Base-by-base conservation (phyloP, 306 rosid genomes). In the Corylus heterophylla region DNA sequence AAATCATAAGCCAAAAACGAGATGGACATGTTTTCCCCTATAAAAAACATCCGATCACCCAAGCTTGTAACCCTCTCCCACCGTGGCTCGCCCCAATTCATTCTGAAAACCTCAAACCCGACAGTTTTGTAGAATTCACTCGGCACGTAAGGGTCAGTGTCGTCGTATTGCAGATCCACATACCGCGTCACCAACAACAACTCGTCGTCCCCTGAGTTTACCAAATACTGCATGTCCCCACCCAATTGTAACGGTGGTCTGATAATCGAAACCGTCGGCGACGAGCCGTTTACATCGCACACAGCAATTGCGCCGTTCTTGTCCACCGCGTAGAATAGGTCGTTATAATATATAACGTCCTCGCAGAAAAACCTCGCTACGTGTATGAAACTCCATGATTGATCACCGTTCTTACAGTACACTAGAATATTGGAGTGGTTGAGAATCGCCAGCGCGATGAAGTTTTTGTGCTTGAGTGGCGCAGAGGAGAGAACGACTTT, bases 21-120 rank as follows among this genome's bases (percentile, higher is more conserved):
- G 31, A 91, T 37, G 3, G 96, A 88, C 12, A 92, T 88, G 73
- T 89, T 93, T 20, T 79, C 87, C 12, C 98, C 93, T 0, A 93
- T 6, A 61, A 92, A 92, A 85, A 92, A 64, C 62, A 78, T 82
- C 68, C 74, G 84, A 18, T 85, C 90, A 0, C 89, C 92, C 88
- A 92, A 84, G 54, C 54, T 83, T 48, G 75, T 82, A 18, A 89
- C 71, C 71, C 66, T 84, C 11, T 79, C 74, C 96, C 93, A 92
- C 54, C 55, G 66, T 39, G 61, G 54, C 42, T 55, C 75, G 10
- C 44, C 39, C 91, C 88, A 86, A 81, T 81, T 75, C 97, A 92
- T 88, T 83, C 82, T 76, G 9, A 85, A 86, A 52, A 90, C 85
- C 17, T 70, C 86, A 35, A 92, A 89, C 45, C 91, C 25, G 31